A percentile compares a stretch with the other conserved stretches of the same genome.
Evolutionary conservation across 176 grass and related monocot species (phyloP).

Genomic region (Panicum miliaceum): DNA sequence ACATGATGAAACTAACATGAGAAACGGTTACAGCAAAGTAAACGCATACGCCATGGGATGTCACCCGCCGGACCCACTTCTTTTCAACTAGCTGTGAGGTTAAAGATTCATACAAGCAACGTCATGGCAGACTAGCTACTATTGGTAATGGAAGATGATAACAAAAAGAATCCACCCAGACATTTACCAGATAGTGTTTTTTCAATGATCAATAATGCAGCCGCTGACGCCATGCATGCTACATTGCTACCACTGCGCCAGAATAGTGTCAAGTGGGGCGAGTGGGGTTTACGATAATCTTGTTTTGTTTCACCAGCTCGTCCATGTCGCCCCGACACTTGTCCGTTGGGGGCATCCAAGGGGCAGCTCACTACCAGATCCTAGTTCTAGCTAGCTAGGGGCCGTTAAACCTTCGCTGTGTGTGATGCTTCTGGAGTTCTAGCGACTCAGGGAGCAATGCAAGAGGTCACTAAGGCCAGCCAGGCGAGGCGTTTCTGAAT

Average conservation of each 20-base stretch:
- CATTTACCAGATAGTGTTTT: background rate
- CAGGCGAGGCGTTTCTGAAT: no score
- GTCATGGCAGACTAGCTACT: background rate
- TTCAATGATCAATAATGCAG: background rate
- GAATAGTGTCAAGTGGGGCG: conserved; percentile 40
- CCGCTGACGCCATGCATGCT: background rate
- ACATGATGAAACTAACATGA: background rate
- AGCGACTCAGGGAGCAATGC: background rate
- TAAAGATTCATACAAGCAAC: background rate
- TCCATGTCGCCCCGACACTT: background rate
- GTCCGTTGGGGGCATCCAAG: conserved; percentile 37
- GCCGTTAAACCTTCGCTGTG: background rate
- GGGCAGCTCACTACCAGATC: conserved; percentile 2
- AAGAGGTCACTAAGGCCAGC: no score
- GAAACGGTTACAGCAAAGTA: background rate
- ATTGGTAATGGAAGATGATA: background rate
- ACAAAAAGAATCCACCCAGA: background rate
- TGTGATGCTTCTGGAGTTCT: background rate
- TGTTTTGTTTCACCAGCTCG: conserved; percentile 21
- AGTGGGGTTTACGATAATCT: conserved; percentile 10
- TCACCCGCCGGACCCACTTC: background rate
- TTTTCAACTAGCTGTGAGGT: background rate
- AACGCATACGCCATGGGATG: background rate
- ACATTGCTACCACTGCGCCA: background rate
- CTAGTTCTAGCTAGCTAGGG: background rate